These are phyloP conservation scores for Trebouxia sp. DNA, from an alignment of 139 green algal species.

Conservation along the genomic window DNA sequence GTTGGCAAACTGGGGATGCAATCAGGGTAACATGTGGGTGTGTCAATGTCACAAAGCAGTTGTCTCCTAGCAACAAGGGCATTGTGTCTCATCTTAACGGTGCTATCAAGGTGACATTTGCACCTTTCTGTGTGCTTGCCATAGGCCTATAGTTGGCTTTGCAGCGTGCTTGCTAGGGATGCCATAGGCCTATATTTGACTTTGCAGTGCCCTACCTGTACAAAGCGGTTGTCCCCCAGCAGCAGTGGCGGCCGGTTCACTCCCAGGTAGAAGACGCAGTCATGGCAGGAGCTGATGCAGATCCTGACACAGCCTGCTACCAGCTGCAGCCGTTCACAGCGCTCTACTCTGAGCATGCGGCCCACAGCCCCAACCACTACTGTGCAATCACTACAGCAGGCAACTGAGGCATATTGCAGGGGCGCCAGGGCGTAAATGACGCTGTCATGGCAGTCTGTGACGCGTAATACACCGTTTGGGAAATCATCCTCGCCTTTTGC, in stretches of 20 bases:
- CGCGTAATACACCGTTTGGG: slow-evolving; percentile 46
- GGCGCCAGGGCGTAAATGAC: slow-evolving; percentile 85
- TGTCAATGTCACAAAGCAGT: no score
- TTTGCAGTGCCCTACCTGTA: slow-evolving; percentile 39
- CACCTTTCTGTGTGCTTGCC: no score
- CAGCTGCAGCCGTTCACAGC: slow-evolving; percentile 79
- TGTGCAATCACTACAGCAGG: slow-evolving; percentile 78
- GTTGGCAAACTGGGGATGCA: no score
- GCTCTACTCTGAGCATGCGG: slow-evolving; percentile 67
- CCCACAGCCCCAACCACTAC: slow-evolving; percentile 75
- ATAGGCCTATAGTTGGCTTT: no score
- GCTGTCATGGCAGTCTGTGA: slow-evolving; percentile 85
- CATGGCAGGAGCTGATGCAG: slow-evolving; percentile 75
- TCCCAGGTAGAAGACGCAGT: slow-evolving; percentile 83
- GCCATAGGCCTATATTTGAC: no score
- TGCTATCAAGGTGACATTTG: no score
- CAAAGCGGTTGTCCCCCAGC: slow-evolving; percentile 70
- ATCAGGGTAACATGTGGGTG: no score
- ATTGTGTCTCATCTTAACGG: no score
- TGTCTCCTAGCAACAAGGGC: no score
- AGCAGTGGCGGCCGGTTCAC: slow-evolving; percentile 66
- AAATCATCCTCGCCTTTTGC: slow-evolving; percentile 78
- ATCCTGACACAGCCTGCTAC: slow-evolving; percentile 58
- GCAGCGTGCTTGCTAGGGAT: no score
- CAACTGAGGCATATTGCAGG: slow-evolving; percentile 71